Conservation (phyloP, 305 asterid genomes). For the Solanum hybrid region DNA sequence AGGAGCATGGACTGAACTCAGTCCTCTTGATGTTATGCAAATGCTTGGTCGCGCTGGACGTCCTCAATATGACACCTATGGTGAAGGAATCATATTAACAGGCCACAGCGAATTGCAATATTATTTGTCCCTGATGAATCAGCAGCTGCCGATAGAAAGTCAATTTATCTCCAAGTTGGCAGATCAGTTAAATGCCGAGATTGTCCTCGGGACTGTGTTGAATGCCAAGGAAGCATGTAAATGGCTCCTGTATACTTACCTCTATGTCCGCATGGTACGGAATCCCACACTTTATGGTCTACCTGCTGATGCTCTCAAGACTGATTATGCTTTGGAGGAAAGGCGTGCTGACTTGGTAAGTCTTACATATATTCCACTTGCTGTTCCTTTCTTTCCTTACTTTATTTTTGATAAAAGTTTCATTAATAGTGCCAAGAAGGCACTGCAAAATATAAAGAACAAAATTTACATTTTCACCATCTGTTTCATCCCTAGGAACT, state of each 20-base stretch:
- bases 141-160: slow-evolving; percentile 97
- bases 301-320: slow-evolving; percentile 52
- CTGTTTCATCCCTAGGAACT: background rate
- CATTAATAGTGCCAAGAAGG: background rate
- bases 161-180: slow-evolving; percentile 92
- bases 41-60: slow-evolving; percentile 99
- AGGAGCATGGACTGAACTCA: slow-evolving; percentile 97
- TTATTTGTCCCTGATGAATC: slow-evolving; percentile 91
- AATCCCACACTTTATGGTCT: slow-evolving; percentile 94
- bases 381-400: background rate
- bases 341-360: slow-evolving; percentile 95
- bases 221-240: slow-evolving; percentile 94
- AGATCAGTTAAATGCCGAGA: slow-evolving; percentile 97
- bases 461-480: background rate
- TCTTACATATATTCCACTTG: background rate
- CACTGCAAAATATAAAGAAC: background rate
- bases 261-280: slow-evolving; percentile 83
- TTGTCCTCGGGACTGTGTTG: slow-evolving; percentile 95
- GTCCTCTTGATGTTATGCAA: slow-evolving; percentile 98
- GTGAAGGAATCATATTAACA: slow-evolving; percentile 93
- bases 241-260: slow-evolving; percentile 90
- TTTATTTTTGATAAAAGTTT: background rate
- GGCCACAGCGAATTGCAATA: slow-evolving; percentile 85
- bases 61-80: slow-evolving; percentile 88
- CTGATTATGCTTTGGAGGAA: slow-evolving; percentile 57